A percentile compares a stretch with the other conserved stretches of the same genome.
These are phyloP conservation scores for Zoysia matrella DNA, from an alignment of 202 grass and related monocot species.

Conservation along the genomic window DNA sequence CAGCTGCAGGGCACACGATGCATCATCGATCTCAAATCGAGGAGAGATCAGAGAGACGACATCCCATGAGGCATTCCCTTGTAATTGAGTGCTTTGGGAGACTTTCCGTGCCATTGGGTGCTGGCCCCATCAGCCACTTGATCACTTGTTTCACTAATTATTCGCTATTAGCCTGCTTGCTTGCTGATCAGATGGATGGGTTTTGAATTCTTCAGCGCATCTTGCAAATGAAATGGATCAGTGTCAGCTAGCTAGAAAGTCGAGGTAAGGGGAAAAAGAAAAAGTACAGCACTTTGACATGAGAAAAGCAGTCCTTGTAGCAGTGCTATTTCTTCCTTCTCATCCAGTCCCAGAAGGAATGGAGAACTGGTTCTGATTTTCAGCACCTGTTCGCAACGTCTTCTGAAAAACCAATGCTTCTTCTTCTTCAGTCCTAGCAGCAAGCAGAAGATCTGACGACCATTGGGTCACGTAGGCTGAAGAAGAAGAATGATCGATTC, in stretches of 20 bases:
- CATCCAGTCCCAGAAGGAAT: not conserved
- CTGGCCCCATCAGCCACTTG: conserved; percentile 17
- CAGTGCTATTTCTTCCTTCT: not conserved
- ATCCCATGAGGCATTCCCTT: conserved; percentile 55
- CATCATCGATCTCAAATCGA: conserved; percentile 7
- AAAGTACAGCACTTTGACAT: conserved; percentile 1
- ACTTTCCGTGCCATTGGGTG: conserved; percentile 16
- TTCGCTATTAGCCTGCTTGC: not conserved
- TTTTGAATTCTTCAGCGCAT: not conserved
- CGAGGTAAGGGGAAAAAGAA: not conserved
- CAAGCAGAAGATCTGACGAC: not conserved
- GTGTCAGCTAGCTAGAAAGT: conserved; percentile 30
- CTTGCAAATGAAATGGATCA: not conserved
- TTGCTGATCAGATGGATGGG: not conserved
- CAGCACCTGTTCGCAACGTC: not conserved
- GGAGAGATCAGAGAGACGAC: conserved; percentile 11
- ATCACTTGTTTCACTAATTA: conserved; percentile 39
- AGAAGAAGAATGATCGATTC: not conserved
- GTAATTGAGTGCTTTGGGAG: conserved; percentile 40
- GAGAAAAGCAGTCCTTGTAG: not conserved
- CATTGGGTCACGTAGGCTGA: too few relatives aligned
- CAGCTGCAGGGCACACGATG: not conserved
- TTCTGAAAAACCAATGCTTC: not conserved
- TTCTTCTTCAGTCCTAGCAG: not conserved
- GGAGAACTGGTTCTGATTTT: not conserved